Evolutionary conservation across 179 eudicot species (phyloP).

Genomic region (Silene coronaria): DNA sequence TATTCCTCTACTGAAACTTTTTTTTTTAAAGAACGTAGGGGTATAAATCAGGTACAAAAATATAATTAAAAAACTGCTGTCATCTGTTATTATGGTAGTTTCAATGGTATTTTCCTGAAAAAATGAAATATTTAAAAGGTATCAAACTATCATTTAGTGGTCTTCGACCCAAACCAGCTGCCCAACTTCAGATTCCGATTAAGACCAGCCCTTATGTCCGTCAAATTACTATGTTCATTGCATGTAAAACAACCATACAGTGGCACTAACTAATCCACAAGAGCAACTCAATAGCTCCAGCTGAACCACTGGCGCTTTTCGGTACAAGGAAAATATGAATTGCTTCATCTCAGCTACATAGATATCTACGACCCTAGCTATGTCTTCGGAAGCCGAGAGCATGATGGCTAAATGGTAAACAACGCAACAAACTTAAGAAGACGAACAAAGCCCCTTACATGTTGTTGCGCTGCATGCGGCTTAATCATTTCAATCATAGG

Average conservation of each 20-base stretch:
- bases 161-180: neutral
- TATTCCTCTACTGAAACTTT: neutral
- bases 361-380: neutral
- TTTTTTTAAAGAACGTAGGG: neutral
- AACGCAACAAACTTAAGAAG: neutral
- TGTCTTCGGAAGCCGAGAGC: neutral
- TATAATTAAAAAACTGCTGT: neutral
- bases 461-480: neutral
- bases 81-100: neutral
- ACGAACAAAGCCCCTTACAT: neutral
- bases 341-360: neutral
- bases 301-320: neutral
- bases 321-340: neutral
- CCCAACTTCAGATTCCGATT: neutral
- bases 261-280: neutral
- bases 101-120: neutral
- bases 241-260: neutral
- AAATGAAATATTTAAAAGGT: neutral
- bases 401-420: neutral
- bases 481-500: neutral
- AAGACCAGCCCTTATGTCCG: neutral
- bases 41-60: neutral
- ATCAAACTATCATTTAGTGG: constrained; percentile 3
- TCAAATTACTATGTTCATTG: neutral
- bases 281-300: neutral